Conservation (phyloP, 768 basidiomycete genomes). For the Cubamyces lactineus region DNA sequence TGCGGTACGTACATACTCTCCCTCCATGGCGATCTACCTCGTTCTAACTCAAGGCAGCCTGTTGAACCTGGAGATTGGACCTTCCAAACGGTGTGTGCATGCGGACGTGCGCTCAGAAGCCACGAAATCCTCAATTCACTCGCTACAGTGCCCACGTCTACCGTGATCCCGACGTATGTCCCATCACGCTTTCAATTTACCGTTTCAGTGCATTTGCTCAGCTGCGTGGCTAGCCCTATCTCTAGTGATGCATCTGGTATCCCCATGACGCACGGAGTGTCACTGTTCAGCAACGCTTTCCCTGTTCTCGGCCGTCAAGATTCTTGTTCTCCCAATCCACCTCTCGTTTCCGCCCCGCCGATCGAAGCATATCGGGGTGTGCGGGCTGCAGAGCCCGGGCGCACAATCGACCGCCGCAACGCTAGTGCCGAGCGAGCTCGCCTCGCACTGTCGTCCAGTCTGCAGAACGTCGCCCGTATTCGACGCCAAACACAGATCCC, state of each 20-base stretch:
- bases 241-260: neutral
- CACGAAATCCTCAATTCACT: neutral
- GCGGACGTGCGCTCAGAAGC: neutral
- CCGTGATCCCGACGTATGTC: neutral
- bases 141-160: neutral
- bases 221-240: too few relatives aligned
- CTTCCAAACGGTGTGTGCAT: neutral
- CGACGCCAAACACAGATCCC: too few relatives aligned
- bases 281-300: neutral
- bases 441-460: neutral
- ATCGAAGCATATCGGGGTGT: neutral
- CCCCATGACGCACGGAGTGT: neutral
- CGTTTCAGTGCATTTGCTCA: neutral
- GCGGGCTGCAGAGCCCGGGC: neutral
- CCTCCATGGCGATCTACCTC: neutral
- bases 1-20: neutral
- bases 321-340: neutral
- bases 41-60: neutral
- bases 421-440: neutral
- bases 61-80: neutral
- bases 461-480: too few relatives aligned
- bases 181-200: neutral
- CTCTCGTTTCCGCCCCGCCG: neutral
- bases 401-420: neutral
- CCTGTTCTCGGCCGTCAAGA: too few relatives aligned